A percentile compares a stretch with the other conserved stretches of the same genome.
These are phyloP conservation scores for Pythium aquatile DNA, from an alignment of 352 stramenopile genomes.

Conservation along the genomic window DNA sequence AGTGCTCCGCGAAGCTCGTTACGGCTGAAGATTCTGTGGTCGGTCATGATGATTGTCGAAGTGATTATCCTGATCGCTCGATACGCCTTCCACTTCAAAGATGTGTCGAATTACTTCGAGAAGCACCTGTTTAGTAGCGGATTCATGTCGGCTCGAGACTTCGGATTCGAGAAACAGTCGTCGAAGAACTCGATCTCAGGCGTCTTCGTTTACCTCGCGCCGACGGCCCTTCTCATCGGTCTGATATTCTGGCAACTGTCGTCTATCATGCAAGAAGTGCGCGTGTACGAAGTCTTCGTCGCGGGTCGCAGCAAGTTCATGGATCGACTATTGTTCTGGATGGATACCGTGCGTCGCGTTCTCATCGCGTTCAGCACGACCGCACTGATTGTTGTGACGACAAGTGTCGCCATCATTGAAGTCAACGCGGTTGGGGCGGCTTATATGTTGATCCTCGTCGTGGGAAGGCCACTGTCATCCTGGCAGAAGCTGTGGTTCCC, in stretches of 20 bases:
- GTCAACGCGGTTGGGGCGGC: conserved; percentile 63
- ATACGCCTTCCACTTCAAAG: conserved; percentile 82
- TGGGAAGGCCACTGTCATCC: conserved; percentile 47
- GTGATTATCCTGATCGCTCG: conserved; percentile 61
- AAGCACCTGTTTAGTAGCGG: conserved; percentile 58
- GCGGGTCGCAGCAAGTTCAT: conserved; percentile 47
- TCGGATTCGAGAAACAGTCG: conserved; percentile 69
- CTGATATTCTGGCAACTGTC: conserved; percentile 83
- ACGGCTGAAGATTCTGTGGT: conserved; percentile 74
- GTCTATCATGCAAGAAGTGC: conserved; percentile 66
- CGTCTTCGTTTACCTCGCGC: conserved; percentile 79
- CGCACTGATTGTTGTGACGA: conserved; percentile 62
- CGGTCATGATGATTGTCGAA: conserved; percentile 68
- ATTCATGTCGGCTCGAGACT: conserved; percentile 75
- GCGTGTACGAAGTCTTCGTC: conserved; percentile 63
- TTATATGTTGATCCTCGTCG: conserved; percentile 66
- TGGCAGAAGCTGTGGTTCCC: conserved; percentile 80
- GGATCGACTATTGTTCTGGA: conserved; percentile 51
- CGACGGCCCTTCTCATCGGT: conserved; percentile 64
- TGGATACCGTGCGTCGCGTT: conserved; percentile 60
- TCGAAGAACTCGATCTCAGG: conserved; percentile 57
- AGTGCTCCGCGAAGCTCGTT: conserved; percentile 63
- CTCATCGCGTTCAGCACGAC: conserved; percentile 74
- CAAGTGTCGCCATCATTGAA: conserved; percentile 59
- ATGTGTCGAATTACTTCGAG: conserved; percentile 64